A percentile compares a stretch with the other conserved stretches of the same genome.
Evolutionary conservation across 495 filamentous ascomycete species (phyloP).

Genomic region (Usnea hakonensis): DNA sequence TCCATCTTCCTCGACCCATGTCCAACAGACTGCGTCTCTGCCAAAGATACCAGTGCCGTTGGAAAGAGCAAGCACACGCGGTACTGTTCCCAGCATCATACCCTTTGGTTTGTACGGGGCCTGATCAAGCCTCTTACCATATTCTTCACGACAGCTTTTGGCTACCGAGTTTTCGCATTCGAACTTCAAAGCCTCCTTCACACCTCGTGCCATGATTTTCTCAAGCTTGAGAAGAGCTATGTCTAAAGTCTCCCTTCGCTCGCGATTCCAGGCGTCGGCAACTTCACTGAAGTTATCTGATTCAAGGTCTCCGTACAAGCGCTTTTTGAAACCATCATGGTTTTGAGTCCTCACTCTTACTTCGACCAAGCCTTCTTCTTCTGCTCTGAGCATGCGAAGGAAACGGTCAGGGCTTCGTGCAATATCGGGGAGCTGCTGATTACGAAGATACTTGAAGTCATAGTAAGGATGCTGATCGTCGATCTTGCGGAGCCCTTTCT

Average conservation of each 20-base stretch:
- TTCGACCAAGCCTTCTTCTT: constrained; percentile 84
- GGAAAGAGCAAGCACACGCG: constrained; percentile 77
- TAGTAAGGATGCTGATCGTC: constrained; percentile 95
- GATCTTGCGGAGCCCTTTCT: constrained; percentile 89
- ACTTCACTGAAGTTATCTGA: constrained; percentile 93
- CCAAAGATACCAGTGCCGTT: constrained; percentile 66
- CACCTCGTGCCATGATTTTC: constrained; percentile 71
- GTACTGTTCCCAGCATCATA: constrained; percentile 80
- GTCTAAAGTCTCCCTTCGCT: constrained; percentile 76
- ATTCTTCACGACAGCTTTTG: constrained; percentile 73
- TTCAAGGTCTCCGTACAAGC: constrained; percentile 71
- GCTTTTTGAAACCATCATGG: constrained; percentile 60
- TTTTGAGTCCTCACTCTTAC: constrained; percentile 70
- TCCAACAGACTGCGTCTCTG: constrained; percentile 77
- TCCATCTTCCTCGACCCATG: constrained; percentile 88
- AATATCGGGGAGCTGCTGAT: constrained; percentile 74
- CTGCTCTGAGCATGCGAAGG: constrained; percentile 91
- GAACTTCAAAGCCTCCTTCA: constrained; percentile 85
- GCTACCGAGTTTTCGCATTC: constrained; percentile 87
- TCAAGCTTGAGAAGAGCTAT: constrained; percentile 75
- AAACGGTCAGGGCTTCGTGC: constrained; percentile 79
- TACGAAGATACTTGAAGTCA: constrained; percentile 92
- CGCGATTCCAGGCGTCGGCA: constrained; percentile 89
- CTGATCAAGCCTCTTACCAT: constrained; percentile 82
- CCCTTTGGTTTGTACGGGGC: constrained; percentile 92